Evolutionary conservation across 1,284 basidiomycete genomes (phyloP), one percentile per base, ranked within the genome.

Genomic region (Phellopilus nigrolimitatus): DNA sequence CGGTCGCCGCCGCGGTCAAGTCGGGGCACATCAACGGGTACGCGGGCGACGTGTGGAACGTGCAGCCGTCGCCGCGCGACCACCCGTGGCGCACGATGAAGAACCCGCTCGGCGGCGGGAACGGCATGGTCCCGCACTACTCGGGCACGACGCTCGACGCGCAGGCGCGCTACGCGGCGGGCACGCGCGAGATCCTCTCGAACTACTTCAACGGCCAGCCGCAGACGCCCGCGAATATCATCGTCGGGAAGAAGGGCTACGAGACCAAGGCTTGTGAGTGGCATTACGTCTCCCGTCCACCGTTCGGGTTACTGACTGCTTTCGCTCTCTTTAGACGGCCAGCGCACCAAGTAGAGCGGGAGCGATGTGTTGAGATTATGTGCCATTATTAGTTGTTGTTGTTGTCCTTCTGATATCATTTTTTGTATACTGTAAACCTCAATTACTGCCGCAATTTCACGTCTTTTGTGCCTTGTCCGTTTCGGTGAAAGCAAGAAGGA

Each of bases 121-220:
- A 91, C 67, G 88, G 83, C 60, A 88, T 89, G 87, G 83, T 86
- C n/a, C 84, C 87, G 12, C 88, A 93, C 64, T 89, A 89, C 70
- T 87, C 83, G 57, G 92, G 91, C 37, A 95, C 93, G 9, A 93
- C 93, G 4, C 77, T 97, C 55, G 94, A 97, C 62, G 93, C 94
- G 1, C 94, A 97, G 71, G 78, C 73, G 40, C 87, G 94, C 51
- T 97, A 97, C 66, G 92, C 93, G 8, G 70, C 71, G 36, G 94
- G 94, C 21, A 79, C 84, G 25, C 85, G 78, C 72, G 76, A 77
- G 56, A 97, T 97, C 66, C 74, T 97, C 54, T 75, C 83, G 54
- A 84, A 89, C 68, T 95, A 88, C 75, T 68, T 94, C 57, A 64
- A 65, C 3, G 72, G 71, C 56, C 79, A 85, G 67, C 66, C 75